phyloP scores from a whole-genome alignment of 2,329 filamentous ascomycete species.

The Colletotrichum brevisporum region DNA sequence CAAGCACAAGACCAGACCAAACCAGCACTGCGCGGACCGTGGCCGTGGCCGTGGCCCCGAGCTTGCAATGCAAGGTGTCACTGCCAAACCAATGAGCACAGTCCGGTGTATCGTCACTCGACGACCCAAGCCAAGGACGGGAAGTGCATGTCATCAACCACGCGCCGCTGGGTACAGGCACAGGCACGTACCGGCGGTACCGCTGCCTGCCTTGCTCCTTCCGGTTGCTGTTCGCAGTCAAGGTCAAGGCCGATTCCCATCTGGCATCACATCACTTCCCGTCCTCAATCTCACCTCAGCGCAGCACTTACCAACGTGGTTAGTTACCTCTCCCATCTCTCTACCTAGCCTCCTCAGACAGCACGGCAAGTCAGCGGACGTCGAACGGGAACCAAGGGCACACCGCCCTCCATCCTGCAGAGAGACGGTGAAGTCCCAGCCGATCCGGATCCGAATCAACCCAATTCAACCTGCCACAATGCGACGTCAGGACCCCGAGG shows the following conservation, averaged over 20 bases:
- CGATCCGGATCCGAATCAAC: slow-evolving; percentile 32
- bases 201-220: neutral
- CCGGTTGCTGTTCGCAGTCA: neutral
- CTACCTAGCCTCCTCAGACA: neutral
- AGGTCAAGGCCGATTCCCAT: no score
- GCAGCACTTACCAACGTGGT: neutral
- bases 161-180: neutral
- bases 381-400: neutral
- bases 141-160: slow-evolving; percentile 1
- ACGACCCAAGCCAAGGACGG: slow-evolving; percentile 7
- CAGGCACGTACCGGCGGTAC: no score
- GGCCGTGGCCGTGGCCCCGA: slow-evolving; percentile 32
- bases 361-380: neutral
- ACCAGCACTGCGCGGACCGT: slow-evolving; percentile 37
- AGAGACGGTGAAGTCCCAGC: slow-evolving; percentile 8
- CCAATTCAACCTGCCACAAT: slow-evolving; percentile 16
- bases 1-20: slow-evolving; percentile 32
- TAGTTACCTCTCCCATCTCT: neutral
- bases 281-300: no score
- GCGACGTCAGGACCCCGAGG: slow-evolving; percentile 1
- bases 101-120: slow-evolving; percentile 22
- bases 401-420: neutral
- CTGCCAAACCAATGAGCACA: slow-evolving; percentile 30
- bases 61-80: slow-evolving; percentile 34
- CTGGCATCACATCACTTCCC: no score